These are phyloP conservation scores for Saksenaea vasiformis DNA, from an alignment of 371 early-diverging fungal species.

Conservation along the genomic window DNA sequence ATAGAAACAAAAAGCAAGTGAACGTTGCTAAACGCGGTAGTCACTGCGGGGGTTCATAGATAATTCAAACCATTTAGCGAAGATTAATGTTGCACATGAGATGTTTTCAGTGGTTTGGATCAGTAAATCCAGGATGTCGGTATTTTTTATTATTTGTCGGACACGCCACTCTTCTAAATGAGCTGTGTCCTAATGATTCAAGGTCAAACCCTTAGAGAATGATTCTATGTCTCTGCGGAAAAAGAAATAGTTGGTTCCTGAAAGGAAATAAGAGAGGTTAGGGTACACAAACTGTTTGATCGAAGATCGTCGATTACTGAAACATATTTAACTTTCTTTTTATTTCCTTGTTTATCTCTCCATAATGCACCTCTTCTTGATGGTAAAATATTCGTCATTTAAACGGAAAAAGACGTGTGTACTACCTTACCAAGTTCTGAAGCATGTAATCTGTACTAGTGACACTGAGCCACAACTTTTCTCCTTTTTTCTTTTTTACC, in stretches of 20 bases:
- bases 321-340: neutral
- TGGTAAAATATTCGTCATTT: too few relatives aligned
- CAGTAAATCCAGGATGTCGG: neutral
- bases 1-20: neutral
- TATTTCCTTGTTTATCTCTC: neutral
- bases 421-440: too few relatives aligned
- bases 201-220: neutral
- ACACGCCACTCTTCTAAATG: neutral
- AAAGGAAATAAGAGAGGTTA: too few relatives aligned
- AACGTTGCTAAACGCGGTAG: slow-evolving; percentile 2
- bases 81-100: neutral
- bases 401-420: too few relatives aligned
- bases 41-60: neutral
- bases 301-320: neutral
- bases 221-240: too few relatives aligned
- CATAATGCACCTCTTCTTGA: neutral
- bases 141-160: neutral
- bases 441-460: too few relatives aligned
- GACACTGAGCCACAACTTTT: neutral
- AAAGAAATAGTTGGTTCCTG: too few relatives aligned
- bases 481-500: neutral
- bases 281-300: neutral
- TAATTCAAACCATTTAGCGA: slow-evolving; percentile 1
- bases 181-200: neutral
- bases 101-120: neutral